Conservation (phyloP, 1,284 basidiomycete genomes). For the Ceratobasidium theobromae region DNA sequence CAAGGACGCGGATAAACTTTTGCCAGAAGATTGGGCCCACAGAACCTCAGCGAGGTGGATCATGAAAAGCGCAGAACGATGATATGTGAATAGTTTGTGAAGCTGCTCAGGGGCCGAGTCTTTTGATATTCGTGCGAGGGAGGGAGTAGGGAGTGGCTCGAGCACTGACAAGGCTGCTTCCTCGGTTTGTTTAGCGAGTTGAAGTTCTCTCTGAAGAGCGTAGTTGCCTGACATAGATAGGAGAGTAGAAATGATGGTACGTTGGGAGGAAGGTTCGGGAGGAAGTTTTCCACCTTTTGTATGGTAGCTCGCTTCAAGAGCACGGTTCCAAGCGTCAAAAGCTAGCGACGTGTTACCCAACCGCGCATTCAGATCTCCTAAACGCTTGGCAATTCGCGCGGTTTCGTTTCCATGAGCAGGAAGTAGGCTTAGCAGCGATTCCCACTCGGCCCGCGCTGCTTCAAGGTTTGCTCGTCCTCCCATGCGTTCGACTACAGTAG, state of each 20-base stretch:
- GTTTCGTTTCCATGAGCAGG: conserved; percentile 59
- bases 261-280: conserved; percentile 63
- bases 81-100: conserved; percentile 67
- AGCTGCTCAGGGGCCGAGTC: conserved; percentile 59
- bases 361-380: conserved; percentile 68
- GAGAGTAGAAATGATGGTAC: conserved; percentile 64
- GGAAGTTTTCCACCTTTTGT: conserved; percentile 44
- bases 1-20: conserved; percentile 44
- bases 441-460: conserved; percentile 53
- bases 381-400: conserved; percentile 54
- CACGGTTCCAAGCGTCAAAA: conserved; percentile 39
- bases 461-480: conserved; percentile 44
- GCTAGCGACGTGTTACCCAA: conserved; percentile 46
- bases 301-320: conserved; percentile 14
- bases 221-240: conserved; percentile 72
- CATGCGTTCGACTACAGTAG: conserved; percentile 66
- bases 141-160: conserved; percentile 58
- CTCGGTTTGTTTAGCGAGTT: conserved; percentile 67
- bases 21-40: conserved; percentile 48
- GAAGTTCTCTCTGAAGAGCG: conserved; percentile 64
- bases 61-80: conserved; percentile 69
- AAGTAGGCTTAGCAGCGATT: conserved; percentile 60
- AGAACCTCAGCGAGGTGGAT: conserved; percentile 76
- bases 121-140: conserved; percentile 33
- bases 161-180: conserved; percentile 67